A percentile compares a stretch with the other conserved stretches of the same genome.
Evolutionary conservation across 306 rosid genomes (phyloP).

Genomic region (Oemleria cerasiformis): DNA sequence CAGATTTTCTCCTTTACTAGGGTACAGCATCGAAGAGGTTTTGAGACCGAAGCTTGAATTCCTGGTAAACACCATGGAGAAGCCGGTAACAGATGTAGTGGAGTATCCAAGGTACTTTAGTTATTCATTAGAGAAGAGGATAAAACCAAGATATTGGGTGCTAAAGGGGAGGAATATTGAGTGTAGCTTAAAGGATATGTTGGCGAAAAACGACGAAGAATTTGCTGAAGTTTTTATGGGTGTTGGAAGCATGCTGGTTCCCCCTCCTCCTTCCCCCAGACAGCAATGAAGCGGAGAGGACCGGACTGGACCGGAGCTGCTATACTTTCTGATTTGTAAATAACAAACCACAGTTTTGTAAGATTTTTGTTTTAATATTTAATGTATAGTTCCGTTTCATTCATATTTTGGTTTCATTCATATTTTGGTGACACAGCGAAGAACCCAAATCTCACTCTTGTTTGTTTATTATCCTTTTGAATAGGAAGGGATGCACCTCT

Average conservation of each 20-base stretch:
- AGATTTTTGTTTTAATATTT: background rate
- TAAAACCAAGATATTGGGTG: constrained; percentile 75
- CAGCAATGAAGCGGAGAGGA: constrained; percentile 12
- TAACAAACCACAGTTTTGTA: constrained; percentile 10
- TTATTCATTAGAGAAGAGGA: constrained; percentile 87
- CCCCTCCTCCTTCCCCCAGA: constrained; percentile 21
- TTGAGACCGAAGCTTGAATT: constrained; percentile 77
- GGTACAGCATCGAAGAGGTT: constrained; percentile 78
- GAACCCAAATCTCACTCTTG: too few relatives aligned
- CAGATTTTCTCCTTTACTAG: constrained; percentile 75
- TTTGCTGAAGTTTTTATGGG: constrained; percentile 58
- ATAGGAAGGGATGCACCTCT: too few relatives aligned
- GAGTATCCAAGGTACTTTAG: constrained; percentile 86
- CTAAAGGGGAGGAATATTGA: constrained; percentile 58
- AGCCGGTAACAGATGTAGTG: constrained; percentile 68
- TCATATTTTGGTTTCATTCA: background rate
- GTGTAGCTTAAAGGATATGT: constrained; percentile 75
- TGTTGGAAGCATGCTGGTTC: constrained; percentile 23
- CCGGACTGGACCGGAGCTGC: background rate
- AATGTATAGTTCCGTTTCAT: background rate
- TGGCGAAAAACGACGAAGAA: constrained; percentile 79
- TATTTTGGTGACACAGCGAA: too few relatives aligned
- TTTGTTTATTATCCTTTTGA: too few relatives aligned
- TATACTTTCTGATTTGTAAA: constrained; percentile 26
- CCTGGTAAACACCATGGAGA: constrained; percentile 72